Percentiles rank a stretch among this genome's conserved stretches.
Conservation (phyloP, 2,329 filamentous ascomycete species). For the Penicillium psychrosexuale region DNA sequence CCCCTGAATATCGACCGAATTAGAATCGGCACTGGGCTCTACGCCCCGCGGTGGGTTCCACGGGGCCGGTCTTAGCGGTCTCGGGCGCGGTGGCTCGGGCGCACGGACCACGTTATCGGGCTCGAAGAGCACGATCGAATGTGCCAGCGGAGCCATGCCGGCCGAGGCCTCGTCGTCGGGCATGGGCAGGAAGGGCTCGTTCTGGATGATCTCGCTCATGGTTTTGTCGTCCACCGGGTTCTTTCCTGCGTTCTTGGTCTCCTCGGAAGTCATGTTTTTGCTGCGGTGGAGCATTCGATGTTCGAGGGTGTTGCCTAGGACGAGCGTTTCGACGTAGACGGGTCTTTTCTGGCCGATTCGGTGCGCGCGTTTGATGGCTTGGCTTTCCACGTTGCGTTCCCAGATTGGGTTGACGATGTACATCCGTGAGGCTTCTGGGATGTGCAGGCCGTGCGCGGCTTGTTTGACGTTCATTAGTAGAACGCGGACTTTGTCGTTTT, state of each 20-base stretch:
- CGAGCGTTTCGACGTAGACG: constrained; percentile 81
- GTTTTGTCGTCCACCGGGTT: constrained; percentile 57
- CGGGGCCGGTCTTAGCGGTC: background rate
- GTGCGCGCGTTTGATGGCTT: constrained; percentile 86
- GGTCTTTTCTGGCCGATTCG: constrained; percentile 77
- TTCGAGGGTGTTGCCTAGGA: constrained; percentile 76
- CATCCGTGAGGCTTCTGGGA: constrained; percentile 76
- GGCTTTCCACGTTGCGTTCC: constrained; percentile 77
- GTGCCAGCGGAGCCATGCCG: constrained; percentile 27
- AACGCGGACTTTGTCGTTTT: constrained; percentile 66
- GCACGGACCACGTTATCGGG: constrained; percentile 24
- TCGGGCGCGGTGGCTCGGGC: background rate
- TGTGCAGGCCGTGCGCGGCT: constrained; percentile 82
- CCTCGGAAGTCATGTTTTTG: constrained; percentile 66
- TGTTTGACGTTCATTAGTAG: constrained; percentile 88
- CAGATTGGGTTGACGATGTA: constrained; percentile 89
- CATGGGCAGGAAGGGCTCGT: constrained; percentile 50
- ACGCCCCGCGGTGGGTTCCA: background rate
- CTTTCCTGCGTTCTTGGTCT: constrained; percentile 55
- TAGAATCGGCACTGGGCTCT: background rate
- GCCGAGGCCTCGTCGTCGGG: constrained; percentile 32
- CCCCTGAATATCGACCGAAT: background rate
- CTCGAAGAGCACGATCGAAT: constrained; percentile 38
- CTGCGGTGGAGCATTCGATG: constrained; percentile 75
- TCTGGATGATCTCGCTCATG: constrained; percentile 59